Conservation (phyloP, 306 rosid species). For the Senna tora region DNA sequence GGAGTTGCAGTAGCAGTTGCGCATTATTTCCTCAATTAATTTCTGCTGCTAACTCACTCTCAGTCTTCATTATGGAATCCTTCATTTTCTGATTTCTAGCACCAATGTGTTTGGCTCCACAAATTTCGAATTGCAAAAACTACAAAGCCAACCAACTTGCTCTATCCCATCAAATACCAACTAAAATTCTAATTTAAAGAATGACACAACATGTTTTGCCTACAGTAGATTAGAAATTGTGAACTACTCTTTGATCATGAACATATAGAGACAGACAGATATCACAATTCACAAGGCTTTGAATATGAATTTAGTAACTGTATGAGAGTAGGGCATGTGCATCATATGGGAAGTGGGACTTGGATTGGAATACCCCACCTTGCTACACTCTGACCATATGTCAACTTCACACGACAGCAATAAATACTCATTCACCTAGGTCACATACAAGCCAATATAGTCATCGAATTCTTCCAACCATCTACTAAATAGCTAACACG, state of each 20-base stretch:
- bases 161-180: no score
- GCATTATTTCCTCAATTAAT: no score
- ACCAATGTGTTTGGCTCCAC: not conserved
- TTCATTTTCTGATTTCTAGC: no score
- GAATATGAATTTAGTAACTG: not conserved
- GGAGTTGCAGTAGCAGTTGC: no score
- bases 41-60: no score
- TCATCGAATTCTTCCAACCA: slow-evolving; percentile 19
- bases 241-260: no score
- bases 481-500: not conserved
- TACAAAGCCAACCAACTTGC: not conserved
- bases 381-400: not conserved
- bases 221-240: no score
- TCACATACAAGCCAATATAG: not conserved
- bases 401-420: not conserved
- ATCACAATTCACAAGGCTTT: not conserved
- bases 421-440: not conserved
- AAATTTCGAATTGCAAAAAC: no score
- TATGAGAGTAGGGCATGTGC: not conserved
- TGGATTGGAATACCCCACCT: not conserved
- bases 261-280: no score
- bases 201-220: no score
- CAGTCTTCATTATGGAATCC: no score
- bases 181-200: no score
- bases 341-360: not conserved